Evolutionary conservation across 768 basidiomycete species (phyloP).

Genomic region (Suillus clintonianus): DNA sequence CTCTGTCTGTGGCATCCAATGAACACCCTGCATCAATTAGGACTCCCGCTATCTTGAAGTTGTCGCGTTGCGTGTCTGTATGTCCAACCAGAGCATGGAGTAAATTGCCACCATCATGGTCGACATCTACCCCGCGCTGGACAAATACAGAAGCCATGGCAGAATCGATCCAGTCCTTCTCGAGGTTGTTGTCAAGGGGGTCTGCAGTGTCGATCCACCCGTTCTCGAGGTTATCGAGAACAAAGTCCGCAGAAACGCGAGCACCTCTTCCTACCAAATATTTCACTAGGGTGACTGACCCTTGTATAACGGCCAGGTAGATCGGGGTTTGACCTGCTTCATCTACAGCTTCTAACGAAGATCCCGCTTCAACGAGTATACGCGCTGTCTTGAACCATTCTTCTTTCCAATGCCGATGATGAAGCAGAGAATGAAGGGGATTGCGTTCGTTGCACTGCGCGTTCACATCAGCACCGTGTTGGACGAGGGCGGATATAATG

Average conservation of each 20-base stretch:
- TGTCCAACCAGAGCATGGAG: background rate
- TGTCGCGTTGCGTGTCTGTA: background rate
- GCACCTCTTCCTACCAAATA: background rate
- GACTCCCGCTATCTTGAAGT: background rate
- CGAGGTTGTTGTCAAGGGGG: background rate
- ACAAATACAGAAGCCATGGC: background rate
- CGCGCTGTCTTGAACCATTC: background rate
- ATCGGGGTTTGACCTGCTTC: background rate
- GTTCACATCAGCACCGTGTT: background rate
- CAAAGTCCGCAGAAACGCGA: background rate
- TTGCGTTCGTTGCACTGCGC: background rate
- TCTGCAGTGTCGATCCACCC: background rate
- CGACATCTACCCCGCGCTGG: background rate
- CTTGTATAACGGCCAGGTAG: background rate
- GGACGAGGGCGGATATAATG: background rate
- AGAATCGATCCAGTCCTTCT: background rate
- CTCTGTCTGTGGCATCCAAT: background rate
- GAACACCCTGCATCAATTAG: background rate
- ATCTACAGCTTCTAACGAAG: background rate
- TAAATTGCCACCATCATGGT: background rate
- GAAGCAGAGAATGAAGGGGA: background rate
- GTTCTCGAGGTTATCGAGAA: background rate
- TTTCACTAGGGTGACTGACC: background rate
- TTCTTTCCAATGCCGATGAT: background rate
- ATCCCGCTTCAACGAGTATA: background rate